These are phyloP conservation scores for Corymbia calophylla DNA, from an alignment of 441 rosid genomes.

Conservation along the genomic window DNA sequence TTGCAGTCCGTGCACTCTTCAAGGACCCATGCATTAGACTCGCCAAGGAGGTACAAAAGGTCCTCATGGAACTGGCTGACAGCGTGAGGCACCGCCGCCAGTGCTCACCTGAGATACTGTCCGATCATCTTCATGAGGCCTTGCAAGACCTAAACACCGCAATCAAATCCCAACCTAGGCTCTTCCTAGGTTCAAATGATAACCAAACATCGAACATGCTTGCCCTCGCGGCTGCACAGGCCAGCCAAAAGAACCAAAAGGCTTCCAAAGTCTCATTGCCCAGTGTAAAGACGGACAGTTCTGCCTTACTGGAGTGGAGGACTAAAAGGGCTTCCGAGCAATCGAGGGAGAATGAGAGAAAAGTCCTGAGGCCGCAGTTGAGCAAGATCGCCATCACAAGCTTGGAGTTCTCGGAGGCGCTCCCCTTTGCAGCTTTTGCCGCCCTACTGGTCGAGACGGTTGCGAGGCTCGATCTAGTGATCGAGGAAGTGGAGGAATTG, in stretches of 20 bases:
- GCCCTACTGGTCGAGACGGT: conserved; percentile 75
- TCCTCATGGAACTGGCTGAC: conserved; percentile 46
- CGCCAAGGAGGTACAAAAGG: conserved; percentile 68
- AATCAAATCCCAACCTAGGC: conserved; percentile 75
- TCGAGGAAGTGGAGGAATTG: conserved; percentile 72
- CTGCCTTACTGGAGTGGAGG: conserved; percentile 45
- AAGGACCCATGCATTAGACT: conserved; percentile 70
- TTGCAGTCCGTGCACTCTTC: conserved; percentile 56
- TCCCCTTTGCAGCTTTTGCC: conserved; percentile 86
- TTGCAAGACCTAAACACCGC: conserved; percentile 73
- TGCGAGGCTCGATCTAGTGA: conserved; percentile 75
- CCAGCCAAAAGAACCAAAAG: background rate
- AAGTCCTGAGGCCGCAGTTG: conserved; percentile 55
- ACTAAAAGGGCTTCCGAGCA: conserved; percentile 19
- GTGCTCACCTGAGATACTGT: conserved; percentile 73
- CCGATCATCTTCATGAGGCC: conserved; percentile 77
- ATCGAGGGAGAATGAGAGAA: conserved; percentile 29
- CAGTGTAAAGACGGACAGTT: conserved; percentile 51
- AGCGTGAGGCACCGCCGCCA: conserved; percentile 61
- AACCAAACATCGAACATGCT: background rate
- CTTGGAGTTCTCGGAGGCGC: conserved; percentile 83
- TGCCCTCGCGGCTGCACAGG: background rate
- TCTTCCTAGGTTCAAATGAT: conserved; percentile 54
- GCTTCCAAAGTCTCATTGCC: conserved; percentile 26
- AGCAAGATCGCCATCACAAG: conserved; percentile 70